Conservation (phyloP, 83 land plant genomes). For the Isoetes engelmannii region DNA sequence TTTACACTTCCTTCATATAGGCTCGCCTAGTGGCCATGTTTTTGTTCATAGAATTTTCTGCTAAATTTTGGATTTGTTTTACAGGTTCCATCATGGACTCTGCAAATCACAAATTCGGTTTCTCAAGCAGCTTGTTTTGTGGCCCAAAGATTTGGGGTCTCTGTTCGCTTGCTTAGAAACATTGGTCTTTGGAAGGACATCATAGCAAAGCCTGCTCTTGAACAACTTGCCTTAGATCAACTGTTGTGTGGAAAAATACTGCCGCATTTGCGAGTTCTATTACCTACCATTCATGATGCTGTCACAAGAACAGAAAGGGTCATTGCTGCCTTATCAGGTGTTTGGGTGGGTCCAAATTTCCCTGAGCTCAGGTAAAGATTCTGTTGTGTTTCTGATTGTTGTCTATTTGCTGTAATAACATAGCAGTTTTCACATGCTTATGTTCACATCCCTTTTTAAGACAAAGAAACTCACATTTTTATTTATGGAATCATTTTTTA, state of each 20-base stretch:
- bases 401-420: no score
- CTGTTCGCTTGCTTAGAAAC: constrained; percentile 72
- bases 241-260: constrained; percentile 62
- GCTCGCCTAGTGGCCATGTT: no score
- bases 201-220: constrained; percentile 54
- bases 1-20: no score
- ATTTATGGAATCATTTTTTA: no score
- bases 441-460: no score
- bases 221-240: constrained; percentile 71
- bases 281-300: constrained; percentile 68
- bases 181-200: constrained; percentile 84
- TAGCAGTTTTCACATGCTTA: no score
- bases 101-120: constrained; percentile 54
- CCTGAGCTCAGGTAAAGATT: constrained; percentile 38
- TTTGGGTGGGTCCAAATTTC: constrained; percentile 70
- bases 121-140: constrained; percentile 63
- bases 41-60: no score
- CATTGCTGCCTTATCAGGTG: constrained; percentile 62
- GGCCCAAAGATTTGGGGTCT: constrained; percentile 75
- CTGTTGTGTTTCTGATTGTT: no score
- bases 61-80: neutral
- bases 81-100: constrained; percentile 80
- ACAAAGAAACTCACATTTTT: no score
- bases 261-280: constrained; percentile 61
- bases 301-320: constrained; percentile 72